Evolutionary conservation across 2,329 filamentous ascomycete species (phyloP).

Genomic region (Microcera coccophila): DNA sequence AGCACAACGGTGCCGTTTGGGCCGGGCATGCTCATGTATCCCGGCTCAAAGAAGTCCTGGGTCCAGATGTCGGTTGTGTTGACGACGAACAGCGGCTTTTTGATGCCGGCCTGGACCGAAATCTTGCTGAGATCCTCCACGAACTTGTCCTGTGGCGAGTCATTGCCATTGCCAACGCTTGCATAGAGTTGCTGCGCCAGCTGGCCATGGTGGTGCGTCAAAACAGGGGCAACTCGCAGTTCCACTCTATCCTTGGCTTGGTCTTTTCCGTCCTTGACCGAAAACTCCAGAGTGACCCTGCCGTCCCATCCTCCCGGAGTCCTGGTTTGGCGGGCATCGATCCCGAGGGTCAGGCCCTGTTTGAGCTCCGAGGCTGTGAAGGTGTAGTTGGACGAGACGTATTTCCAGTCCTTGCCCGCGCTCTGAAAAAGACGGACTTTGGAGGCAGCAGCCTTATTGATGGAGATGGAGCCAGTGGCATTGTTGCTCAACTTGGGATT

Average conservation of each 20-base stretch:
- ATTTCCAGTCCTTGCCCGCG: conserved; percentile 21
- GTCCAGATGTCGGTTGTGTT: conserved; percentile 32
- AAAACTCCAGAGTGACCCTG: conserved; percentile 25
- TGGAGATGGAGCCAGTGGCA: conserved; percentile 16
- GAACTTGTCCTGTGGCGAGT: conserved; percentile 19
- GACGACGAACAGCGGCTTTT: conserved; percentile 22
- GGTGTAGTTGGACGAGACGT: conserved; percentile 22
- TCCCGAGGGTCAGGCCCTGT: conserved; percentile 32
- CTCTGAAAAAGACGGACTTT: conserved; percentile 30
- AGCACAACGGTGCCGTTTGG: conserved; percentile 31
- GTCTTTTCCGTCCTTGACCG: conserved; percentile 20
- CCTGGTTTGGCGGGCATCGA: conserved; percentile 33
- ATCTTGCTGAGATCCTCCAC: conserved; percentile 7
- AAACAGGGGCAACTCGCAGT: conserved; percentile 35
- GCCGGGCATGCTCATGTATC: conserved; percentile 37
- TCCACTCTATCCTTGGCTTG: conserved; percentile 26
- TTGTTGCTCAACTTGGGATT: conserved; percentile 12
- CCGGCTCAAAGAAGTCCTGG: conserved; percentile 39
- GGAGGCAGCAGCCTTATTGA: conserved; percentile 5
- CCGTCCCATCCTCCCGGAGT: conserved; percentile 27
- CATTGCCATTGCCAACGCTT: conserved; percentile 5
- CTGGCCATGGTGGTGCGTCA: conserved; percentile 38
- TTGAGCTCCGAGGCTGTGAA: conserved; percentile 29
- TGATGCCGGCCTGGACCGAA: conserved; percentile 17
- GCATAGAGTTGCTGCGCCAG: conserved; percentile 1